A percentile compares a stretch with the other conserved stretches of the same genome.
Conservation (phyloP, 2,329 filamentous ascomycete species). For the Pseudofabraea citricarpa region DNA sequence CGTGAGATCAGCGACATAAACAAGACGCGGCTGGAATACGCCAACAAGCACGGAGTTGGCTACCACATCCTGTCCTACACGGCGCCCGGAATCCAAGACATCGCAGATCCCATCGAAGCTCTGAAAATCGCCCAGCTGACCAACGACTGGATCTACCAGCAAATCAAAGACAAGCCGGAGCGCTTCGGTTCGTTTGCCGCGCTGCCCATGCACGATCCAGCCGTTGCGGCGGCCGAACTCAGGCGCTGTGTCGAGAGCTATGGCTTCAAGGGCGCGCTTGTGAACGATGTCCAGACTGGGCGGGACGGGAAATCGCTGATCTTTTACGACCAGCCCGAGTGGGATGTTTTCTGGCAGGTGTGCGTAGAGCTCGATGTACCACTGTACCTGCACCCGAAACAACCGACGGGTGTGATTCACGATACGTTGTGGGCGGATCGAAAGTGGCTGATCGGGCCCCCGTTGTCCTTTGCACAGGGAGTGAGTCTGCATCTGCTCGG, state of each 20-base stretch:
- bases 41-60: slow-evolving; percentile 42
- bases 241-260: slow-evolving; percentile 46
- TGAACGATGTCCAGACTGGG: slow-evolving; percentile 58
- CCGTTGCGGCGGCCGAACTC: slow-evolving; percentile 44
- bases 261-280: slow-evolving; percentile 58
- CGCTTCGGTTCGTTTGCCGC: slow-evolving; percentile 41
- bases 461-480: slow-evolving; percentile 53
- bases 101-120: slow-evolving; percentile 36
- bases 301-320: slow-evolving; percentile 53
- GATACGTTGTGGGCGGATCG: slow-evolving; percentile 55
- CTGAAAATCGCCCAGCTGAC: slow-evolving; percentile 35
- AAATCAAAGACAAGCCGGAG: slow-evolving; percentile 26
- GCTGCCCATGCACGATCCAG: slow-evolving; percentile 48
- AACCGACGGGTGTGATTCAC: slow-evolving; percentile 50
- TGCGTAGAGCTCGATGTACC: slow-evolving; percentile 56
- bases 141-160: slow-evolving; percentile 18
- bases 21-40: slow-evolving; percentile 15
- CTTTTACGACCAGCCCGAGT: slow-evolving; percentile 59
- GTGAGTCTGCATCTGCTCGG: slow-evolving; percentile 53
- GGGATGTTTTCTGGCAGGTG: slow-evolving; percentile 57
- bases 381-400: slow-evolving; percentile 56
- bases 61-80: slow-evolving; percentile 45
- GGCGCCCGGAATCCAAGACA: slow-evolving; percentile 42
- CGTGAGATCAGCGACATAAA: background rate
- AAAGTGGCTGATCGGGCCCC: slow-evolving; percentile 55